A percentile compares a stretch with the other conserved stretches of the same genome.
Evolutionary conservation across 2,329 filamentous ascomycete genomes (phyloP).

Genomic region (Sclerotinia glacialis): DNA sequence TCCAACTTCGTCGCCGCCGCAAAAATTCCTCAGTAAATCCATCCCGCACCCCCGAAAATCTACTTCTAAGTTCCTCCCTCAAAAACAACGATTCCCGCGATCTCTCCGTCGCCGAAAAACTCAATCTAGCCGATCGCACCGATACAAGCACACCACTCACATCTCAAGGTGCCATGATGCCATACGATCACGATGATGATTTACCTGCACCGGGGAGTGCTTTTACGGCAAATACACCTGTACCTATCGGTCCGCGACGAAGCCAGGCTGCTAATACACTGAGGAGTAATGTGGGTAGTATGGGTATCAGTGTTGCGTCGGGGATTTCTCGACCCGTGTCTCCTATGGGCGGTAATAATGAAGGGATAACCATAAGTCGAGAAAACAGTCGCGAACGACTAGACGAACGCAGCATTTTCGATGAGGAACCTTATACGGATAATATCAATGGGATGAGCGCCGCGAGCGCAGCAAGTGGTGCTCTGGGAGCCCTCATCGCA

Average conservation of each 20-base stretch:
- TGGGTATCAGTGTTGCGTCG: not conserved
- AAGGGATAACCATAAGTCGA: not conserved
- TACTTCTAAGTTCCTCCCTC: not conserved
- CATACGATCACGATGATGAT: conserved; percentile 6
- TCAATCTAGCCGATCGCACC: not conserved
- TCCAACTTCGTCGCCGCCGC: conserved; percentile 11
- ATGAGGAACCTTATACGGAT: conserved; percentile 13
- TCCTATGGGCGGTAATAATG: not conserved
- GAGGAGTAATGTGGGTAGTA: not conserved
- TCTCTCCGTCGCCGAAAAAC: conserved; percentile 4
- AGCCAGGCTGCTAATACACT: not conserved
- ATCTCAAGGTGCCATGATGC: not conserved
- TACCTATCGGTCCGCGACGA: not conserved
- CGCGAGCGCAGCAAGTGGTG: not conserved
- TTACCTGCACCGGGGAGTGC: conserved; percentile 9
- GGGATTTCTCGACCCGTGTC: not conserved
- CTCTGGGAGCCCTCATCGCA: not conserved
- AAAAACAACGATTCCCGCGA: conserved; percentile 12
- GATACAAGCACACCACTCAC: conserved; percentile 18
- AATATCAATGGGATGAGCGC: not conserved
- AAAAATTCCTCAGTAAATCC: not conserved
- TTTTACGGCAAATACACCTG: conserved; percentile 8
- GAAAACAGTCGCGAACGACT: not conserved
- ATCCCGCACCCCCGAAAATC: conserved; percentile 18
- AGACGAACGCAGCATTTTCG: not conserved